Conservation (phyloP, 2,329 filamentous ascomycete genomes). For the Ophiostoma montium region DNA sequence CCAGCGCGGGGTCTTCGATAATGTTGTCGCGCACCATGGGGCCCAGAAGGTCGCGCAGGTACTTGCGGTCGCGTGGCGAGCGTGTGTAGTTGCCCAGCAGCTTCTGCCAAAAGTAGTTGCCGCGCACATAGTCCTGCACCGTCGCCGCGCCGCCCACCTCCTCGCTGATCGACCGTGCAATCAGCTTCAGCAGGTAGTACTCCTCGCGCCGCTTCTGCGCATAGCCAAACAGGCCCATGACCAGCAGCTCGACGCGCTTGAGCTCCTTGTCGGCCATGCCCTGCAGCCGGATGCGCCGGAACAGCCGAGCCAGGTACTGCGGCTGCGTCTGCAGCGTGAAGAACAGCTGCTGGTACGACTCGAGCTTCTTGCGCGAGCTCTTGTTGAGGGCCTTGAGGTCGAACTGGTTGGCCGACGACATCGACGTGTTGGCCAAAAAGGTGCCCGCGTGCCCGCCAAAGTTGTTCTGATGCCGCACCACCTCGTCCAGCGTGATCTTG, state of each 20-base stretch:
- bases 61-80: constrained; percentile 84
- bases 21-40: constrained; percentile 82
- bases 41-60: constrained; percentile 72
- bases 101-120: constrained; percentile 87
- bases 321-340: constrained; percentile 95
- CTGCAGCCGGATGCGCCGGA: constrained; percentile 69
- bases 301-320: constrained; percentile 80
- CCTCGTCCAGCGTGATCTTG: constrained; percentile 97
- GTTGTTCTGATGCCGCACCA: constrained; percentile 91
- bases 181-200: constrained; percentile 86
- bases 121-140: constrained; percentile 74
- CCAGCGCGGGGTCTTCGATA: constrained; percentile 77
- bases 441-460: constrained; percentile 72
- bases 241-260: constrained; percentile 81
- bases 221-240: constrained; percentile 95
- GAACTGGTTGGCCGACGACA: constrained; percentile 80
- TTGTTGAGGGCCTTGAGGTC: constrained; percentile 97
- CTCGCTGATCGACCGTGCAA: constrained; percentile 69
- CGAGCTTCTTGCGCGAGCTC: constrained; percentile 84
- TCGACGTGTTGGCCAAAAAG: constrained; percentile 75
- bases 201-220: constrained; percentile 94
- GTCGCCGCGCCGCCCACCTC: constrained; percentile 62
- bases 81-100: constrained; percentile 77
- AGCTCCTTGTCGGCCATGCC: constrained; percentile 81
- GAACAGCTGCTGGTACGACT: constrained; percentile 94